Evolutionary conservation across 1,284 basidiomycete species (phyloP), one percentile per base, ranked within the genome.

Genomic region (Melampsora americana): DNA sequence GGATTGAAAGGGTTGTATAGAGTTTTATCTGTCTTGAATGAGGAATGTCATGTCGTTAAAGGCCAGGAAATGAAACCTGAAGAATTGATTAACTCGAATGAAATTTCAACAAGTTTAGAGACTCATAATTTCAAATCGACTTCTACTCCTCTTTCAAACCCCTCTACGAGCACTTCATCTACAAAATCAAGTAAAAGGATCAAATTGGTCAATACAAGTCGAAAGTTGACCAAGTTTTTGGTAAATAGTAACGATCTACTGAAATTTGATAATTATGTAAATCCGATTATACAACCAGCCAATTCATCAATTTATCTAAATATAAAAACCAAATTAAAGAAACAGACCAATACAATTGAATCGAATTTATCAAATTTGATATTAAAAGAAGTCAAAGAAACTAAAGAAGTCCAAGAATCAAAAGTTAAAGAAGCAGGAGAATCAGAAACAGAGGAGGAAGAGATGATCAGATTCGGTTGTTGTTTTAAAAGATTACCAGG

Each of bases 131-230:
- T 32, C 9, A 53, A 53, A 30, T 50, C 61, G 42, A 23, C 56
- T 16, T 46, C 69, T 5, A 73, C 66, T 23, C 30, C 66, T n/a
- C n/a, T n/a, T 20, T 73, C 56, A 12, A 65, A 28, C 61, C 46
- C 39, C 5, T 32, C 70, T 23, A 32, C 30, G 23, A n/a, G 18
- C n/a, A 12, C n/a, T 28, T 23, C 53, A n/a, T 56, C 53, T 23
- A 28, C 9, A 9, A 56, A 28, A 56, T 28, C n/a, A 23, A 56
- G 53, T 14, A 56, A n/a, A n/a, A n/a, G 53, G 2, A n/a, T 56
- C 28, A n/a, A 14, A 1, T 12, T 56, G 9, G 53, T 56, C 7
- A 28, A 28, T 23, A 28, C 53, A 7, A 28, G n/a, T 23, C 53
- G 53, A 23, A n/a, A 28, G n/a, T n/a, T 56, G 20, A n/a, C n/a